Evolutionary conservation across 2,329 filamentous ascomycete species (phyloP), one percentile per base, ranked within the genome.

Genomic region (Sarocladium kiliense): DNA sequence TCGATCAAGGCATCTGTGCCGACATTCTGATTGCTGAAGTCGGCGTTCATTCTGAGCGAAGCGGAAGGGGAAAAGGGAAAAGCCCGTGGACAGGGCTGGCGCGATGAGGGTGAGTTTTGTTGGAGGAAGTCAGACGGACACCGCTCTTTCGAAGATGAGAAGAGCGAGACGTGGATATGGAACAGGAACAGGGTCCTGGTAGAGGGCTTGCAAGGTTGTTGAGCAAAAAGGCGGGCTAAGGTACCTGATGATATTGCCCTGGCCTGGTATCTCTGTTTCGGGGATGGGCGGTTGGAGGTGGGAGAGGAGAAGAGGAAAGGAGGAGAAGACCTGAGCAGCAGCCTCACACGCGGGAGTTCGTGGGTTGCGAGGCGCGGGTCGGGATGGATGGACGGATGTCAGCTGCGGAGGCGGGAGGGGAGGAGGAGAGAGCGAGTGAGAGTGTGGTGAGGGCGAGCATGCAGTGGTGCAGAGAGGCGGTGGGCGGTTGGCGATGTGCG

Each of bases 1-100:
- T 85, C 82, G 66, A 86, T 67, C 66, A 86, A 77, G 67, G 76
- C 79, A 69, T 85, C 81, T 70, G 76, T 77, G 66, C 71, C 68
- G 71, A 75, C 76, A 67, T 75, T 74, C 68, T 73, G 66, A 71
- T 79, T 79, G 36, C 21, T 53, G 74, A 81, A 86, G 67, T 85
- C 79, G 75, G 80, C 78, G 72, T 77, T 79, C 82, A 76, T 75
- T 66, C 67, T 75, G 68, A 66, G 23, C 41, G 64, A 64, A 67
- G 61, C 60, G 62, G 65, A 63, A 63, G 65, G 61, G 65, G 62
- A 60, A 68, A 60, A 56, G 18, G 47, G 47, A 18, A 51, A 51
- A 36, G 47, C 27, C 47, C 47, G 47, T 23, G 50, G 26, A 34
- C 19, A 53, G 36, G 36, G 36, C 50, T 41, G 50, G 32, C 32